Percentiles rank a stretch among this genome's conserved stretches.
These are phyloP conservation scores for Hordeum vulgare DNA, from an alignment of 176 grass and related monocot species.

Conservation along the genomic window MorexV3_pseudomolecules_assembly NC_058523.1:117003931-117004430, in stretches of 20 bases:
- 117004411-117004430: constrained; percentile 97
- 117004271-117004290: background rate
- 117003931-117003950: constrained; percentile 76
- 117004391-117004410: constrained; percentile 99
- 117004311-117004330: background rate
- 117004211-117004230: constrained; percentile 99
- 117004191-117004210: constrained; percentile 95
- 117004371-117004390: constrained; percentile 70
- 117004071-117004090: background rate
- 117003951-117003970: constrained; percentile 99
- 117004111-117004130: constrained; percentile 98
- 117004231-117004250: constrained; percentile 93
- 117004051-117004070: constrained; percentile 6
- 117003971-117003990: constrained; percentile 99
- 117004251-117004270: constrained; percentile 99
- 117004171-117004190: constrained; percentile 95
- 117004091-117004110: constrained; percentile 77
- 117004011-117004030: background rate
- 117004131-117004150: constrained; percentile 97
- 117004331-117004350: background rate
- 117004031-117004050: background rate
- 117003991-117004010: constrained; percentile 96
- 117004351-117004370: background rate
- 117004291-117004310: constrained; percentile 12
- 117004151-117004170: constrained; percentile 99